Conservation (phyloP, 768 basidiomycete genomes). For the Boletus subparvulus region DNA sequence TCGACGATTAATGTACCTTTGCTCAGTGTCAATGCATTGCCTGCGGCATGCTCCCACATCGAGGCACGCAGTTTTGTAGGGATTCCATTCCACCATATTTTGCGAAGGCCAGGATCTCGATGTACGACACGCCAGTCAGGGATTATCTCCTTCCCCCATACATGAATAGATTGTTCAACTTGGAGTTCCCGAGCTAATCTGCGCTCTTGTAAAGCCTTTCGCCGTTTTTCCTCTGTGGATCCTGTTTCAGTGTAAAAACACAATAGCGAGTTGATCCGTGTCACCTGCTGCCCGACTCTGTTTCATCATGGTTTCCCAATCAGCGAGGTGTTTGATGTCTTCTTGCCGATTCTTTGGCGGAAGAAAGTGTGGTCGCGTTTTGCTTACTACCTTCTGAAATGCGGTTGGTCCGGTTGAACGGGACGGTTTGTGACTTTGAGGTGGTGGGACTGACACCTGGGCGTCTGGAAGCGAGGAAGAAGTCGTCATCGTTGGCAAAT, state of each 20-base stretch:
- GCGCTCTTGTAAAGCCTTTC: constrained; percentile 60
- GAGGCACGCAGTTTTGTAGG: constrained; percentile 75
- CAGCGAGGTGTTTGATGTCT: constrained; percentile 79
- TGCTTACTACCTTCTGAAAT: constrained; percentile 78
- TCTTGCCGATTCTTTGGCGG: constrained; percentile 79
- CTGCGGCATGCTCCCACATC: constrained; percentile 85
- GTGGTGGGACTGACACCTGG: constrained; percentile 17
- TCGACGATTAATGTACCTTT: constrained; percentile 53
- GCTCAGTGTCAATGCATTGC: constrained; percentile 77
- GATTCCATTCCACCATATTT: constrained; percentile 87
- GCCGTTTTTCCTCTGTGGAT: constrained; percentile 65
- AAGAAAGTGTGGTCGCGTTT: constrained; percentile 80
- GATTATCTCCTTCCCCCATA: constrained; percentile 78
- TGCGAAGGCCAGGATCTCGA: constrained; percentile 61
- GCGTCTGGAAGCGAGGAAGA: constrained; percentile 31
- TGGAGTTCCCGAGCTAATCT: constrained; percentile 49
- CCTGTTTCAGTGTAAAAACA: constrained; percentile 3
- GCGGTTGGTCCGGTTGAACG: constrained; percentile 65
- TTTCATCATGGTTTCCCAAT: constrained; percentile 89
- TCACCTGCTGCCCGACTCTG: constrained; percentile 71
- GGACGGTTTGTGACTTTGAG: constrained; percentile 39
- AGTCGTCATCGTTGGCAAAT: constrained; percentile 26
- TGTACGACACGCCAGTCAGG: constrained; percentile 82
- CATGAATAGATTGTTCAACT: constrained; percentile 65
- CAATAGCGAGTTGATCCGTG: constrained; percentile 4